phyloP scores from a whole-genome alignment of 805 yeast genomes.

The Ogataea glucozyma region DNA sequence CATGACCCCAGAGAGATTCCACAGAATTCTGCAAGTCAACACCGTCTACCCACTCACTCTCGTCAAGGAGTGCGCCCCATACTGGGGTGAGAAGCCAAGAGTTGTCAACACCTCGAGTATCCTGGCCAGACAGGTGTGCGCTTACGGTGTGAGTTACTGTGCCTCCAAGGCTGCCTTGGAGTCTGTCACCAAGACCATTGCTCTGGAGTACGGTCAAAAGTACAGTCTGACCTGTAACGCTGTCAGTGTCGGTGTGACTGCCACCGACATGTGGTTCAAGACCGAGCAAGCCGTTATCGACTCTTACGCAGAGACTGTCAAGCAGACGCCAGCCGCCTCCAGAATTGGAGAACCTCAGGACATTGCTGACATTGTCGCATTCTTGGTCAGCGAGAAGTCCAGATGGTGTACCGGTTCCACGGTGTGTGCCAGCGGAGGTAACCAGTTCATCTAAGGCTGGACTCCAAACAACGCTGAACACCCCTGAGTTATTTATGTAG shows the following conservation, averaged over 20 bases:
- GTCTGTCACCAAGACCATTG: slow-evolving; percentile 17
- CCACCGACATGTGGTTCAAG: slow-evolving; percentile 20
- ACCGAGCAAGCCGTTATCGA: slow-evolving; percentile 17
- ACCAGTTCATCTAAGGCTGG: slow-evolving; percentile 3
- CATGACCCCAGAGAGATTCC: slow-evolving; percentile 8
- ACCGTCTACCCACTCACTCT: slow-evolving; percentile 11
- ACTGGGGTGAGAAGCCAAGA: slow-evolving; percentile 17
- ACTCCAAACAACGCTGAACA: too few species aligned
- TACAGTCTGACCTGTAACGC: slow-evolving; percentile 18
- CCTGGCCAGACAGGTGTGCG: slow-evolving; percentile 15
- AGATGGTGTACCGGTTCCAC: slow-evolving; percentile 22
- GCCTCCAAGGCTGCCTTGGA: slow-evolving; percentile 24
- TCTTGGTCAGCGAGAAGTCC: slow-evolving; percentile 18
- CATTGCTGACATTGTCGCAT: slow-evolving; percentile 22
- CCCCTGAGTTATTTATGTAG: background rate
- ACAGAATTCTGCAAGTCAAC: slow-evolving; percentile 15
- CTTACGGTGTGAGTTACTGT: slow-evolving; percentile 11
- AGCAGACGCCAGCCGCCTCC: slow-evolving; percentile 20
- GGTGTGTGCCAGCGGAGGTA: slow-evolving; percentile 23
- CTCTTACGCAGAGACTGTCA: slow-evolving; percentile 10
- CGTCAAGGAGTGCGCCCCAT: slow-evolving; percentile 12
- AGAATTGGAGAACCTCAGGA: slow-evolving; percentile 25
- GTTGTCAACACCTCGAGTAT: slow-evolving; percentile 17
- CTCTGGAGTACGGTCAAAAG: slow-evolving; percentile 22
- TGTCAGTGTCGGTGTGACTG: slow-evolving; percentile 19